Evolutionary conservation across 805 yeast species (phyloP).

Genomic region (Zygosaccharomyces siamensis): DNA sequence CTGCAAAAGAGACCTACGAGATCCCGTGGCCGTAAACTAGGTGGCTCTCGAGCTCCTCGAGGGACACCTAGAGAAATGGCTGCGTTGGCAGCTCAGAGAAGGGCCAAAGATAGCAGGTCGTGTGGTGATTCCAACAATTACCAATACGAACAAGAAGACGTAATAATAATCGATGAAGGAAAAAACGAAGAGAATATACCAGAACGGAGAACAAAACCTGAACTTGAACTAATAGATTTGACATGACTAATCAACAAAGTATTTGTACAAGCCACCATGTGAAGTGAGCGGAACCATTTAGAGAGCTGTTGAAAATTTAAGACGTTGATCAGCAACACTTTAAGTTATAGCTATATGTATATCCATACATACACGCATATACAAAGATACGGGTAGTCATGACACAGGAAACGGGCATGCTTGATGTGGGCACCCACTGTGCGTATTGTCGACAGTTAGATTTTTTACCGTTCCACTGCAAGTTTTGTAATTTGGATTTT

Average conservation of each 20-base stretch:
- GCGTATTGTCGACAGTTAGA: conserved; percentile 31
- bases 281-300: background rate
- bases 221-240: conserved; percentile 1
- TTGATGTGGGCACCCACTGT: conserved; percentile 37
- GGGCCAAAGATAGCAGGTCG: conserved; percentile 24
- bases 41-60: conserved; percentile 2
- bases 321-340: background rate
- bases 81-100: conserved; percentile 30
- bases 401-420: conserved; percentile 30
- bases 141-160: conserved; percentile 1
- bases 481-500: conserved; percentile 27
- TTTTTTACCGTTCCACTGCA: conserved; percentile 34
- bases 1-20: conserved; percentile 7
- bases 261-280: background rate
- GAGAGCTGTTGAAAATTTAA: conserved; percentile 1
- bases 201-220: conserved; percentile 1
- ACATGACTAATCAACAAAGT: background rate
- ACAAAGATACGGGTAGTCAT: background rate
- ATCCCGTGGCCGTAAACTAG: conserved; percentile 12
- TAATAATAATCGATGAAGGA: conserved; percentile 4
- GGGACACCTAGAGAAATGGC: conserved; percentile 32
- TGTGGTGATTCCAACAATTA: conserved; percentile 16
- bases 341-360: background rate
- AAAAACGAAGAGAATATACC: background rate
- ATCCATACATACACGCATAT: background rate